Conservation (phyloP, 2,329 filamentous ascomycete species). For the Fusarium tjaetaba region DNA sequence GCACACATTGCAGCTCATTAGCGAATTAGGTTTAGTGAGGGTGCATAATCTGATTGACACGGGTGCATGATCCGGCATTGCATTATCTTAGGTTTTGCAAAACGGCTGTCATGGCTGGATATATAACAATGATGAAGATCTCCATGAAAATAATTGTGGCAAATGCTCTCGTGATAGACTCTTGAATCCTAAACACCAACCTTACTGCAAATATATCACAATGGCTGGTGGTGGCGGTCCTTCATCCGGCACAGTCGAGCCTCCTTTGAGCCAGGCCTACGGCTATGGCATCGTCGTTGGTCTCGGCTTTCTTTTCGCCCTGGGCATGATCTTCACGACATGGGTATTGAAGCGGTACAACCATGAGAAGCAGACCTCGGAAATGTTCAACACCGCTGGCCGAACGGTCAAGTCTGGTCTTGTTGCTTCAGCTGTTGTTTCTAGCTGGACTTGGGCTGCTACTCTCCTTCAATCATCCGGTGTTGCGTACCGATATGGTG, state of each 20-base stretch:
- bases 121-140: not conserved
- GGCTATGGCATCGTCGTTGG: slow-evolving; percentile 84
- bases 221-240: slow-evolving; percentile 34
- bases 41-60: not conserved
- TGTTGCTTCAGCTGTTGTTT: slow-evolving; percentile 89
- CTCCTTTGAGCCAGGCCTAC: slow-evolving; percentile 66
- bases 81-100: slow-evolving; percentile 1
- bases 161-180: not conserved
- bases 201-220: slow-evolving; percentile 2
- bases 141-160: not conserved
- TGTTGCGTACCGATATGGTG: slow-evolving; percentile 84
- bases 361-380: slow-evolving; percentile 83
- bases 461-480: slow-evolving; percentile 81
- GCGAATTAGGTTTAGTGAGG: not conserved
- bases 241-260: slow-evolving; percentile 31
- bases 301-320: slow-evolving; percentile 76
- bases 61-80: not conserved
- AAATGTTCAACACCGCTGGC: slow-evolving; percentile 92
- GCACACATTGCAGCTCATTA: not conserved
- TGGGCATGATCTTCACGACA: slow-evolving; percentile 65
- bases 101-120: not conserved
- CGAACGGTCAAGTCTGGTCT: slow-evolving; percentile 89
- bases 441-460: slow-evolving; percentile 92
- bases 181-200: not conserved
- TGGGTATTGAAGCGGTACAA: slow-evolving; percentile 50